These are phyloP conservation scores for Batkoa obscura DNA, from an alignment of 371 early-diverging fungal genomes.

Conservation along the genomic window DNA sequence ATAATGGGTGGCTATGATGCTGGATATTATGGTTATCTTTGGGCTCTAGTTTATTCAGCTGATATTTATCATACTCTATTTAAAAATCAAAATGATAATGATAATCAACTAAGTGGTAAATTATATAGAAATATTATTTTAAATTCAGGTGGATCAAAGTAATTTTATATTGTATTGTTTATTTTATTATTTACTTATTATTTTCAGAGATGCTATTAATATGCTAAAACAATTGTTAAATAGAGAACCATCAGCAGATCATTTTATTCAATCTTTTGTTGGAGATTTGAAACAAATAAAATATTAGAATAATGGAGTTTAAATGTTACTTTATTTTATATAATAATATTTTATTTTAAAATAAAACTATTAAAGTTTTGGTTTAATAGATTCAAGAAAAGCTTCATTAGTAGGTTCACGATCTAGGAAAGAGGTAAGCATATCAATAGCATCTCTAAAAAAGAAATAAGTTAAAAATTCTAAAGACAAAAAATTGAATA, in stretches of 20 bases:
- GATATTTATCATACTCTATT: conserved; percentile 57
- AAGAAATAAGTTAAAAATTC: background rate
- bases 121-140: conserved; percentile 44
- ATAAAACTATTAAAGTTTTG: no score
- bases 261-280: conserved; percentile 19
- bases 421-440: conserved; percentile 55
- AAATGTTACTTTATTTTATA: no score
- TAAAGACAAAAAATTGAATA: background rate
- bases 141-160: conserved; percentile 29
- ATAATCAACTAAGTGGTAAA: conserved; percentile 19
- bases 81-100: background rate
- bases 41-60: conserved; percentile 64
- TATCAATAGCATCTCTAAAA: conserved; percentile 40
- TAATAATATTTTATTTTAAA: no score
- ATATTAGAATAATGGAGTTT: no score
- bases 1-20: conserved; percentile 75
- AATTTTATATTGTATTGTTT: background rate
- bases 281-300: no score
- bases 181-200: conserved; percentile 6
- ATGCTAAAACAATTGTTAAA: conserved; percentile 55
- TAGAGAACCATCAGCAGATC: conserved; percentile 56
- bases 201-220: conserved; percentile 40
- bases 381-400: conserved; percentile 16
- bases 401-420: conserved; percentile 63
- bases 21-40: conserved; percentile 53